Conservation (phyloP, 2,329 filamentous ascomycete genomes). For the Zymoseptoria crescenta region DNA sequence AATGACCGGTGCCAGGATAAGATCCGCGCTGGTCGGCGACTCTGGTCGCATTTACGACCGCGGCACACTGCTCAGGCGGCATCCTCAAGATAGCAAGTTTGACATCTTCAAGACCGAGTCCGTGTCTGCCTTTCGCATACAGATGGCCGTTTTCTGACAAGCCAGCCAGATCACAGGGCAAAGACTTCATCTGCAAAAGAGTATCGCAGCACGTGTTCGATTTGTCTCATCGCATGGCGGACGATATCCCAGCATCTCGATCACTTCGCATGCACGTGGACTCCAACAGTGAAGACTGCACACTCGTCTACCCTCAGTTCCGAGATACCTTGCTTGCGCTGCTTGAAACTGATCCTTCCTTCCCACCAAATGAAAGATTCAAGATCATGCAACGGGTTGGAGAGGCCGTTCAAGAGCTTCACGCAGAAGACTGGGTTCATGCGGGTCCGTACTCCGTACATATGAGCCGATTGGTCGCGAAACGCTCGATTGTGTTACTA, state of each 20-base stretch:
- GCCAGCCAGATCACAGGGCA: conserved; percentile 23
- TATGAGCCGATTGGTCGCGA: too few relatives aligned
- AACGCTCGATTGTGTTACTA: too few relatives aligned
- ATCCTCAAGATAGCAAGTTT: conserved; percentile 23
- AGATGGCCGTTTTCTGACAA: background rate
- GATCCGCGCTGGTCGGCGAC: conserved; percentile 29
- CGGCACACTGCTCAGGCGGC: conserved; percentile 26
- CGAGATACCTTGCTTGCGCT: conserved; percentile 29
- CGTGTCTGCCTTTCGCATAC: conserved; percentile 5
- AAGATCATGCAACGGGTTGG: conserved; percentile 29
- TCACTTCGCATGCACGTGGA: conserved; percentile 33
- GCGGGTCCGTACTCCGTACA: conserved; percentile 28
- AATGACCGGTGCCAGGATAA: conserved; percentile 23
- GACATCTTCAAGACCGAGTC: conserved; percentile 32
- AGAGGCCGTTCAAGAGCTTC: conserved; percentile 33
- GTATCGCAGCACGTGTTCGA: conserved; percentile 29
- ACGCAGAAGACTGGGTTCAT: conserved; percentile 32
- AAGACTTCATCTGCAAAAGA: conserved; percentile 31
- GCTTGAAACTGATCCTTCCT: conserved; percentile 27
- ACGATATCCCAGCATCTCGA: conserved; percentile 27
- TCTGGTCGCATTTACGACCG: conserved; percentile 32
- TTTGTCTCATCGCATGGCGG: conserved; percentile 27
- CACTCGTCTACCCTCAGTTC: conserved; percentile 33
- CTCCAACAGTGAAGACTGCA: conserved; percentile 28
- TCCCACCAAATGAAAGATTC: conserved; percentile 26